Percentiles rank a stretch among this genome's conserved stretches.
These are phyloP conservation scores for Lithospermum erythrorhizon DNA, from an alignment of 257 asterid genomes.

Conservation along the genomic window DNA sequence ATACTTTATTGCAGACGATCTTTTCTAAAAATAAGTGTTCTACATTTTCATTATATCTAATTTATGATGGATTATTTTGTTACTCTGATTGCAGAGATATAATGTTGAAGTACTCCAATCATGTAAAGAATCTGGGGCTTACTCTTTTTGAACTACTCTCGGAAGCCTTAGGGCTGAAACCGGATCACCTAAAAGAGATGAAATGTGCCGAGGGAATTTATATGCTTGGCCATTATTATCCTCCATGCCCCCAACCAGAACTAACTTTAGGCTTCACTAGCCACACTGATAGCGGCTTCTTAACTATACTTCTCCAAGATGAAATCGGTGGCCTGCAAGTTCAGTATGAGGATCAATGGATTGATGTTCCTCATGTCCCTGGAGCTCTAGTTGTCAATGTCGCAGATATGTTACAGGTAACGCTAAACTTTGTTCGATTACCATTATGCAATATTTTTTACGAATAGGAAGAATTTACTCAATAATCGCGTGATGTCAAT, in stretches of 20 bases:
- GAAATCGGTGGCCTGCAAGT: slow-evolving; percentile 12
- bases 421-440: too few species aligned
- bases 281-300: slow-evolving; percentile 8
- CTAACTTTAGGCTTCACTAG: slow-evolving; percentile 8
- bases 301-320: slow-evolving; percentile 12
- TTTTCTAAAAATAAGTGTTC: neutral
- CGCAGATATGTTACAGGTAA: slow-evolving; percentile 13
- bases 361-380: slow-evolving; percentile 7
- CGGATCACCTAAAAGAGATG: neutral
- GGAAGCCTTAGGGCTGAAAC: slow-evolving; percentile 6
- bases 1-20: too few species aligned
- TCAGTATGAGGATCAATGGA: slow-evolving; percentile 11
- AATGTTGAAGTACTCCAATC: slow-evolving; percentile 1
- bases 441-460: neutral
- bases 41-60: neutral
- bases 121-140: slow-evolving; percentile 2
- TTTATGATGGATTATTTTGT: neutral
- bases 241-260: slow-evolving; percentile 12
- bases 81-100: slow-evolving; percentile 5
- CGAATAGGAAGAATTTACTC: neutral
- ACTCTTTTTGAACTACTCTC: slow-evolving; percentile 7
- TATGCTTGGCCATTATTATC: slow-evolving; percentile 8
- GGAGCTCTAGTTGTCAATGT: slow-evolving; percentile 9
- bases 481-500: neutral
- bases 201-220: slow-evolving; percentile 10